These are phyloP conservation scores for Strobilomyces confusus DNA, from an alignment of 768 basidiomycete genomes.

Conservation along the genomic window DNA sequence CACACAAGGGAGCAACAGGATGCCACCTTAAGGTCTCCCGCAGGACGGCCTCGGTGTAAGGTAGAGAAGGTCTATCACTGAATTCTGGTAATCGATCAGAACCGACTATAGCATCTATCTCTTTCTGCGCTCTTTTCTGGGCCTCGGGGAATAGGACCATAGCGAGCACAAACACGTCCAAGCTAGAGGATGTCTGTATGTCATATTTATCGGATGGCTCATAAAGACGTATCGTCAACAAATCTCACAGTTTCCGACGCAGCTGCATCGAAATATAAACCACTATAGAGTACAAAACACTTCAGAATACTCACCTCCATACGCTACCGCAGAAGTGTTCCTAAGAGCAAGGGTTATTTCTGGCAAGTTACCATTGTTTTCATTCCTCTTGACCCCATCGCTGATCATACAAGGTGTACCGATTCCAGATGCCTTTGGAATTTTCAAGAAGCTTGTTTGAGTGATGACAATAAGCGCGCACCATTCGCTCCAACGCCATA, in stretches of 20 bases:
- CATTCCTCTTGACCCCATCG: constrained; percentile 17
- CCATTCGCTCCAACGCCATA: constrained; percentile 23
- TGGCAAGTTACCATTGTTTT: constrained; percentile 14
- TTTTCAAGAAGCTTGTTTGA: background rate
- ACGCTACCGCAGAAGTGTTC: constrained; percentile 22
- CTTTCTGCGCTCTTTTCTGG: constrained; percentile 22
- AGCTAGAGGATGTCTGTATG: constrained; percentile 18
- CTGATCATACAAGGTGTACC: constrained; percentile 21
- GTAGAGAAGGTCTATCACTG: constrained; percentile 21
- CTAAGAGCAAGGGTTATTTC: constrained; percentile 20
- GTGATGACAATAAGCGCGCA: background rate
- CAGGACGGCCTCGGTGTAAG: constrained; percentile 24
- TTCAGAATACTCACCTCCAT: constrained; percentile 14
- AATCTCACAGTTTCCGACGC: constrained; percentile 25
- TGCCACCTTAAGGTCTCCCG: constrained; percentile 24
- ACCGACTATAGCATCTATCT: constrained; percentile 24
- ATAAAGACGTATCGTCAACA: background rate
- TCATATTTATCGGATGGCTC: background rate
- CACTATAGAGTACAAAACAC: background rate
- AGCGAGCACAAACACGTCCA: constrained; percentile 25
- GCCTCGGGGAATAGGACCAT: constrained; percentile 28
- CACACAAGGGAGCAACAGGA: constrained; percentile 21
- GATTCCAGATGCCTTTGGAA: constrained; percentile 14
- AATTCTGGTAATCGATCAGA: constrained; percentile 20
- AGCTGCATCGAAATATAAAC: constrained; percentile 14